A percentile compares a stretch with the other conserved stretches of the same genome.
Evolutionary conservation across 331 rosid species (phyloP).

Genomic region (Pyracantha coccinea): DNA sequence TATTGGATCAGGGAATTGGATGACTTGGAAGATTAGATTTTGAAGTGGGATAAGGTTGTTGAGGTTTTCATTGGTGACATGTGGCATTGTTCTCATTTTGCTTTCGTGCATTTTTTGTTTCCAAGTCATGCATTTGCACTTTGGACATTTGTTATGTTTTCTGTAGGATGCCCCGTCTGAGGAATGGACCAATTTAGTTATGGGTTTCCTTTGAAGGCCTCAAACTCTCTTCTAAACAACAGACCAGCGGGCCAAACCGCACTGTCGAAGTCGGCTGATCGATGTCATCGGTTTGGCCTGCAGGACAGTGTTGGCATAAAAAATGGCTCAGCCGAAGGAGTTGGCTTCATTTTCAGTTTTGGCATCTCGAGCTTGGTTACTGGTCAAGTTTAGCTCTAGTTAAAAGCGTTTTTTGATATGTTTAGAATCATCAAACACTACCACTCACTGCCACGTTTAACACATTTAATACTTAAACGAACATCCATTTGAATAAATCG

Average conservation of each 20-base stretch:
- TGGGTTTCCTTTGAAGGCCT: background rate
- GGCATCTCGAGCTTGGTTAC: background rate
- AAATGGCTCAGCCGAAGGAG: background rate
- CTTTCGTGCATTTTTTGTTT: background rate
- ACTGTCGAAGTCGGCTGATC: background rate
- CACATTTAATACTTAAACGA: too few species aligned
- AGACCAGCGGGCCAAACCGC: background rate
- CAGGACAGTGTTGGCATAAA: background rate
- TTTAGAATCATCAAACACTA: too few species aligned
- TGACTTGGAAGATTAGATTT: slow-evolving; percentile 48
- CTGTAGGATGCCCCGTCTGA: background rate
- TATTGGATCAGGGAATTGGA: slow-evolving; percentile 41
- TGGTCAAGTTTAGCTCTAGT: background rate
- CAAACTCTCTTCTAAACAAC: background rate
- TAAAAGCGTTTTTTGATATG: too few species aligned
- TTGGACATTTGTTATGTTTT: background rate
- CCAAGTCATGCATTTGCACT: background rate
- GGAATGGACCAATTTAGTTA: background rate
- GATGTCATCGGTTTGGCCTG: background rate
- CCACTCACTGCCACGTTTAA: too few species aligned
- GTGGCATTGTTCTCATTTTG: slow-evolving; percentile 7
- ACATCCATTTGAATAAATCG: too few species aligned
- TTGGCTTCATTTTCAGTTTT: background rate
- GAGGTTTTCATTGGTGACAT: slow-evolving; percentile 55
- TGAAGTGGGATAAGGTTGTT: slow-evolving; percentile 51